Percentiles rank a stretch among this genome's conserved stretches.
phyloP scores from a whole-genome alignment of 139 green algal genomes.

The Micractinium sp. region DNA sequence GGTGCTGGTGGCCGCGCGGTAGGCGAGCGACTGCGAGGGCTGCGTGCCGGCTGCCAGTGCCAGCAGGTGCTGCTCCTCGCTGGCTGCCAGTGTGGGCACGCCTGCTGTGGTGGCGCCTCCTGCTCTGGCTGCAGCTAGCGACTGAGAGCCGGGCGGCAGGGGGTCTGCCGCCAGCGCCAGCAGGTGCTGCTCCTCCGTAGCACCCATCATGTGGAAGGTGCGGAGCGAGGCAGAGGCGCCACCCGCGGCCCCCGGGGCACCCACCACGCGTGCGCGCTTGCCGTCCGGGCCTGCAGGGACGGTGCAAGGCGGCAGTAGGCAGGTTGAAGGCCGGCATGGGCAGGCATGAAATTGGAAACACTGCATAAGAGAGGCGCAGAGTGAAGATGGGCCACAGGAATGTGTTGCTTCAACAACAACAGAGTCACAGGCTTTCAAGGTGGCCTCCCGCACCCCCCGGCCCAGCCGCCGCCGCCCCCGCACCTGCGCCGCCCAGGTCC shows the following conservation, averaged over 20 bases:
- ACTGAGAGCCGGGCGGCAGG: background rate
- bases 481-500: background rate
- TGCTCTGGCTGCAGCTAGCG: background rate
- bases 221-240: background rate
- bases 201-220: background rate
- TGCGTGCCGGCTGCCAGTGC: constrained; percentile 1
- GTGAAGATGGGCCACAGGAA: no score
- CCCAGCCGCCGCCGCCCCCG: background rate
- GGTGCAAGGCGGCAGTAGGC: background rate
- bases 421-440: background rate
- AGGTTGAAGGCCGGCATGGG: background rate
- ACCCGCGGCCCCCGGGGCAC: background rate
- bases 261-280: background rate
- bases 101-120: background rate
- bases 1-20: no score
- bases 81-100: background rate
- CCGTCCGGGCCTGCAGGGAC: background rate
- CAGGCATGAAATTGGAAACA: background rate
- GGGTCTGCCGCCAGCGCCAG: constrained; percentile 31
- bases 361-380: no score
- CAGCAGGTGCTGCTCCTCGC: constrained; percentile 26
- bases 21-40: background rate
- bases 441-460: background rate
- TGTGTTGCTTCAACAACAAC: no score
- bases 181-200: constrained; percentile 51